A percentile compares a stretch with the other conserved stretches of the same genome.
Conservation (phyloP, 768 basidiomycete species). For the Lactarius evosmus region DNA sequence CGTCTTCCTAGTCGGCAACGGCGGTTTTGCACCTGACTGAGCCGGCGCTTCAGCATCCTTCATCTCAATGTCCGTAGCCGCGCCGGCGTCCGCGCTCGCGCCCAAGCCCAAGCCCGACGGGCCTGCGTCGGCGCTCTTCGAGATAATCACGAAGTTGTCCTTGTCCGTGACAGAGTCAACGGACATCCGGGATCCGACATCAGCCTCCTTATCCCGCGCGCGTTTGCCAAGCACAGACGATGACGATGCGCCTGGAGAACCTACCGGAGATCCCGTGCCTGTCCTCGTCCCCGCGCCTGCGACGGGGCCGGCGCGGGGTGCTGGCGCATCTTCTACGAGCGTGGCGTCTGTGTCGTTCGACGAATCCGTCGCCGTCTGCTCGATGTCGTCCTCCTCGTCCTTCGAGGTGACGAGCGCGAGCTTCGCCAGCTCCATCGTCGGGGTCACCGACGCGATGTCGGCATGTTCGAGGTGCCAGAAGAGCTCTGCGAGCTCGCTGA, state of each 20-base stretch:
- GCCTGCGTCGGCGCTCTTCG: conserved; percentile 34
- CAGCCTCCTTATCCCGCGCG: conserved; percentile 42
- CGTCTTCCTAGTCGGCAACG: conserved; percentile 49
- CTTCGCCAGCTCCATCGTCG: conserved; percentile 83
- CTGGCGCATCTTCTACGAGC: conserved; percentile 67
- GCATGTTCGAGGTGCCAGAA: conserved; percentile 74
- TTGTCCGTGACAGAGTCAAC: conserved; percentile 50
- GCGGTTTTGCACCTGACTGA: conserved; percentile 41
- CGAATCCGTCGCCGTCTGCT: conserved; percentile 71
- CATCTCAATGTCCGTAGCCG: conserved; percentile 33
- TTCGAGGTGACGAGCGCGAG: conserved; percentile 86
- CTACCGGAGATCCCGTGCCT: conserved; percentile 35
- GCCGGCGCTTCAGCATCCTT: conserved; percentile 30
- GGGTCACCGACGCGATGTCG: conserved; percentile 67
- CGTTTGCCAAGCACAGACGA: conserved; percentile 65
- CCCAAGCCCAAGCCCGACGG: conserved; percentile 9
- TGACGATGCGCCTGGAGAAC: conserved; percentile 27
- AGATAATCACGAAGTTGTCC: conserved; percentile 44
- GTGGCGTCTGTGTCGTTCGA: conserved; percentile 89
- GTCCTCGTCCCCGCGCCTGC: neutral
- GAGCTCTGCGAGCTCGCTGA: conserved; percentile 71
- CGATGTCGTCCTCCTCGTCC: conserved; percentile 81
- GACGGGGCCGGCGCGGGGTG: conserved; percentile 27
- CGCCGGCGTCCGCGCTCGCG: neutral
- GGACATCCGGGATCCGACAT: conserved; percentile 44